Base-by-base conservation (phyloP, 176 grass and related monocot species). In the Dactylis glomerata region DNA sequence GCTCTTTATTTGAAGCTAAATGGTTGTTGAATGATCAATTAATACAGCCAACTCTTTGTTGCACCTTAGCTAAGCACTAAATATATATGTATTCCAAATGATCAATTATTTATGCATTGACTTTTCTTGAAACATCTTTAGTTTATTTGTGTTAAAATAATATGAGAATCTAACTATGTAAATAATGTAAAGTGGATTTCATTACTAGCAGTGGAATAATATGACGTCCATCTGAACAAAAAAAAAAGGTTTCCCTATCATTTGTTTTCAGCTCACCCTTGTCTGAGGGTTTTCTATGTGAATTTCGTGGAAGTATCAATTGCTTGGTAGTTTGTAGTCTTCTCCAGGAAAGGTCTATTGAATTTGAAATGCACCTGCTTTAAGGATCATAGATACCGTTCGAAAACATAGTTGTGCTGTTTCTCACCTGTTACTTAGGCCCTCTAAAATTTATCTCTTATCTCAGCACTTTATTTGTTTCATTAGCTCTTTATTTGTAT, bases 351-450 rank as follows among this genome's bases (percentile, higher is more conserved):
- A 82, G 33, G 3, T 61, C 8, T 78, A 57, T 37, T 30, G 30
- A 63, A 13, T 72, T 2, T 3, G 12, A 73, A 38, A 72, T 72
- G 65, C 20, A 34, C 44, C 46, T 78, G 24, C 13, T 83, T 31
- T 83, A 63, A 52, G 41, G 52, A 54, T 63, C 41, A 23, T 80
- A 49, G 6, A 1, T 33, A 42, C 42, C 7, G 13, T 5, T 57
- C 73, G 33, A 54, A 76, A 70, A 42, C 8, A 86, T 3, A 77
- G 40, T 37, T 78, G 13, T 51, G 3, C 27, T 83, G 68, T 69
- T 84, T 4, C 54, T 62, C 65, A 54, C 41, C 54, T 51, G 11
- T 88, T 78, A 37, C 42, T 78, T 82, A 26, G 44, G 59, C 34
- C 52, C 32, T 61, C 76, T 81, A 3, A 49, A 34, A n/a, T 24